These are phyloP conservation scores for Pachysandra terminalis DNA, from an alignment of 164 flowering plant genomes.

Conservation along the genomic window DNA sequence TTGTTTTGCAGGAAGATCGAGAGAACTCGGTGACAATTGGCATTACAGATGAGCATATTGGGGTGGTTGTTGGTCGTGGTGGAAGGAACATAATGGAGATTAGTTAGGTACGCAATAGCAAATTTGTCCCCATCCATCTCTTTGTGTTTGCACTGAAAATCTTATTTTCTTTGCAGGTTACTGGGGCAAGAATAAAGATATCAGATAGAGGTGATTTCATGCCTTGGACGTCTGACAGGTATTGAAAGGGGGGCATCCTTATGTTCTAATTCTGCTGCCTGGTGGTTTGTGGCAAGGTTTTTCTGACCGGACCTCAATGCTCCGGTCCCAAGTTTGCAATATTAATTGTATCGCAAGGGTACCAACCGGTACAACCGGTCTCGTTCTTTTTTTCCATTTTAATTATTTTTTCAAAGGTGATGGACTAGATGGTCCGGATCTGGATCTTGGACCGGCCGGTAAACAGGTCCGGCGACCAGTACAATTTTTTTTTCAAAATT, in stretches of 20 bases:
- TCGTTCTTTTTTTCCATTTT: too few relatives aligned
- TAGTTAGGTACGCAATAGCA: conserved; percentile 55
- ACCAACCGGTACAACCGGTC: too few relatives aligned
- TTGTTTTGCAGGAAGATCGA: conserved; percentile 57
- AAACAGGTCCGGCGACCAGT: too few relatives aligned
- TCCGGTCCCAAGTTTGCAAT: too few relatives aligned
- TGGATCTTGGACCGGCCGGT: too few relatives aligned
- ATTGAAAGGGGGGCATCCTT: conserved; percentile 2
- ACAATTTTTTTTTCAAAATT: too few relatives aligned
- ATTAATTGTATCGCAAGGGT: too few relatives aligned
- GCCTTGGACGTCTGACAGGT: conserved; percentile 91
- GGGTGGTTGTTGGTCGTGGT: conserved; percentile 90
- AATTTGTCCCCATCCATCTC: not conserved
- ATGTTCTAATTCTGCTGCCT: not conserved
- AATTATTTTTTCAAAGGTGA: too few relatives aligned
- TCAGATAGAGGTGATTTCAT: conserved; percentile 96
- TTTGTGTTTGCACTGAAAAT: conserved; percentile 3
- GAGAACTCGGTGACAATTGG: conserved; percentile 76
- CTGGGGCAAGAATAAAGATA: conserved; percentile 94
- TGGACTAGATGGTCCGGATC: too few relatives aligned
- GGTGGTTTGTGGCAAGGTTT: not conserved
- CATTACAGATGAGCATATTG: conserved; percentile 89
- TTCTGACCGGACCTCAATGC: too few relatives aligned
- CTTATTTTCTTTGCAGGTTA: conserved; percentile 46
- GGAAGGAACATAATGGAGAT: conserved; percentile 89